Evolutionary conservation across 331 rosid species (phyloP), one percentile per base, ranked within the genome.

Genomic region (Arachis monticola): DNA sequence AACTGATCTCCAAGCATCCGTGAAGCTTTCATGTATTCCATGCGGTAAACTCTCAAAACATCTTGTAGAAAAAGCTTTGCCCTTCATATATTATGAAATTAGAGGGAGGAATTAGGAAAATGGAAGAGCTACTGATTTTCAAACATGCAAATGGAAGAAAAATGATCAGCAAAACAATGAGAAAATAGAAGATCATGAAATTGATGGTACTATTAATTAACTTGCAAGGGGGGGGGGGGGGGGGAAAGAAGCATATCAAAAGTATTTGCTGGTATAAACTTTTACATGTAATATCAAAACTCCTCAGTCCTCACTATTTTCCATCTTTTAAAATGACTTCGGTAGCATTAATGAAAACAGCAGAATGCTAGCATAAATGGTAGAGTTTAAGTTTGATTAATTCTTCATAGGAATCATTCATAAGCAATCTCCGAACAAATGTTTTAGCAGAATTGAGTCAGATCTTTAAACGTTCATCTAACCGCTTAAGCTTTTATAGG

Each of bases 1-100:
- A 94, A 88, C 70, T 92, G 97, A 82, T 94, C 99, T 76, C 97
- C 99, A 51, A 94, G 96, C 99, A 94, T 94, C 56, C 96, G 87
- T 8, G 96, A 94, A 41, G 97, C 92, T 51, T 68, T 83, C 76
- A 75, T 82, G 85, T 87, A 94, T 71, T 88, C 92, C 40, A 91
- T 77, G 82, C 64, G 63, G 73, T 94, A 94, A 42, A 87, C 63
- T 79, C 83, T 72, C 63, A 94, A 83, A 67, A 90, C 96, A 77
- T 88, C 85, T 74, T 90, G 87, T 17, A 94, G 82, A 67, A 94
- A 94, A 64, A 63, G 69, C 86, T 90, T 94, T 6, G 96, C 99
- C 84, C 97, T 91, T 89, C 80, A 22, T 81, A 52, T 52, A 38
- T 80, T 44, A 12, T n/a, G 75, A 67, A 52, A 66, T 71, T 6